Percentiles rank a stretch among this genome's conserved stretches.
These are phyloP conservation scores for Neodidymelliopsis sp. DNA, from an alignment of 2,329 filamentous ascomycete species.

Conservation along the genomic window DNA sequence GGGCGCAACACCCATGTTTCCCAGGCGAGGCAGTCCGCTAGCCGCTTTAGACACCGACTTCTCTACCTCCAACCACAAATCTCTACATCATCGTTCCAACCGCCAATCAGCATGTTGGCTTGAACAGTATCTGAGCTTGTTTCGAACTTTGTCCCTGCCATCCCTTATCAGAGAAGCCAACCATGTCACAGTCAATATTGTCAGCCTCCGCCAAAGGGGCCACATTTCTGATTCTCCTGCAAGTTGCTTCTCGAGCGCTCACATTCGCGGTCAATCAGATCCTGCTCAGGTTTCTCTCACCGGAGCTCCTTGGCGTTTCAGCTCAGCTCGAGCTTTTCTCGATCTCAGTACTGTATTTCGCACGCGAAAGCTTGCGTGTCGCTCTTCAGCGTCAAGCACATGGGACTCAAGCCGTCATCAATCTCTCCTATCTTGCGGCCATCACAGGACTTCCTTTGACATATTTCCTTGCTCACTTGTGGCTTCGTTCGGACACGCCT, in stretches of 20 bases:
- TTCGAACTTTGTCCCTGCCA: conserved; percentile 15
- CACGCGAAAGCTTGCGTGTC: conserved; percentile 88
- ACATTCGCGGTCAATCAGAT: conserved; percentile 94
- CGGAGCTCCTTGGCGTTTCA: conserved; percentile 81
- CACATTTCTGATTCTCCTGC: conserved; percentile 84
- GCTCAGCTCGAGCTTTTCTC: conserved; percentile 94
- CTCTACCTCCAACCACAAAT: conserved; percentile 30
- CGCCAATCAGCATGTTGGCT: conserved; percentile 32
- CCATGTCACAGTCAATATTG: conserved; percentile 46
- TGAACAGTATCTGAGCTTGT: conserved; percentile 20
- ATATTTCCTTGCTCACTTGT: conserved; percentile 70
- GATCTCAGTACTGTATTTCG: conserved; percentile 92
- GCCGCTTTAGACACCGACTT: conserved; percentile 29
- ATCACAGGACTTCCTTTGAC: conserved; percentile 72
- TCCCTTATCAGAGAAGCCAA: conserved; percentile 4
- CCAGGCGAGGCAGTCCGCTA: conserved; percentile 27
- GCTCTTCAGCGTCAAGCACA: conserved; percentile 80
- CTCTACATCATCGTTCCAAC: conserved; percentile 21
- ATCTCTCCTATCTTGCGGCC: conserved; percentile 83
- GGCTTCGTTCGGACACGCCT: conserved; percentile 63
- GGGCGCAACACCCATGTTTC: conserved; percentile 13
- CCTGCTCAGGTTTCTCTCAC: conserved; percentile 85
- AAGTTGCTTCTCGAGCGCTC: conserved; percentile 83
- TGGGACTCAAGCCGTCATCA: conserved; percentile 78
- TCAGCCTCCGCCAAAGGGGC: conserved; percentile 71